Base-by-base conservation (phyloP, 345 rosid species). In the Clarkia xantiana region DNA sequence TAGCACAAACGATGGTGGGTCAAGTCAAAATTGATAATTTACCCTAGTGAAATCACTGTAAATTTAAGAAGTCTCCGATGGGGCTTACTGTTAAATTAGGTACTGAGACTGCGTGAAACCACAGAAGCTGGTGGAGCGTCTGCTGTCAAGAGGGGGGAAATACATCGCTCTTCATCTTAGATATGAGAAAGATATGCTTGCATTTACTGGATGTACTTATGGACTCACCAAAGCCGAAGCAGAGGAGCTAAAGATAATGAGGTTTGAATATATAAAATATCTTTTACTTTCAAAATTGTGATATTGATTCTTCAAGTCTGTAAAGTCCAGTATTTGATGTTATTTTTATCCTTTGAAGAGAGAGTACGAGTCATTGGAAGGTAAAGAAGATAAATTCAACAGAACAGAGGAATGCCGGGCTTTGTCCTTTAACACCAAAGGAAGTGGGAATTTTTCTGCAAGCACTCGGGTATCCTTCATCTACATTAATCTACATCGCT, bases 111-210 rank as follows among this genome's bases (percentile, higher is more conserved):
- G 69, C 83, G 41, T 96, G 89, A 78, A 72, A 90, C 38, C 72
- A 81, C 98, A 90, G 98, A 86, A 76, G 86, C 79, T 90, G 77
- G 91, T 81, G 70, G 86, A 76, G 71, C 78, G 86, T 68, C 86
- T 90, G 68, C 77, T 86, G 64, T 68, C 72, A 44, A 82, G 58
- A 8, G 78, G 79, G n/a, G 85, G 76, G 62, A 74, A 72, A 66
- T 90, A 76, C 56, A 79, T 91, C 58, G 89, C 94, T 52, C 86
- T 91, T 78, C 98, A 91, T 62, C 73, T 86, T 44, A 70, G 98
- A 71, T 91, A 86, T 50, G 96, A 91, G 75, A 86, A 83, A 71
- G 98, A 86, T 71, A 86, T 91, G 91, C 77, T 91, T 47, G 75
- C 98, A 54, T 91, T 91, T 68, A 91, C 94, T 39, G 96, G 96